A percentile compares a stretch with the other conserved stretches of the same genome.
These are phyloP conservation scores for Stylosanthes scabra DNA, from an alignment of 331 rosid species.

Conservation along the genomic window DNA sequence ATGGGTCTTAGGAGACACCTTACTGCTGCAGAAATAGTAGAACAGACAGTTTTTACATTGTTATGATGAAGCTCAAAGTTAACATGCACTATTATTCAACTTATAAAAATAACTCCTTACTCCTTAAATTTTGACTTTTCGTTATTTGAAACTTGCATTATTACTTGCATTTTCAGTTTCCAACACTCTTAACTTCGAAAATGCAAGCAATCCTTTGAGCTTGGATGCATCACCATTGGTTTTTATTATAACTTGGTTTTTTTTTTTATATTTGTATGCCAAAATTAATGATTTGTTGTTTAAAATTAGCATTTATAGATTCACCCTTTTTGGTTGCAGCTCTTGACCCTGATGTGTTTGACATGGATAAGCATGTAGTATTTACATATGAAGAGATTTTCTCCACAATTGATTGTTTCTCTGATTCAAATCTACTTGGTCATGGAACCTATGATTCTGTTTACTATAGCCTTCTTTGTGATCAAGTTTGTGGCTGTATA, in stretches of 20 bases:
- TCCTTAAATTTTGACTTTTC: background rate
- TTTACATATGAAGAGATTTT: conserved; percentile 81
- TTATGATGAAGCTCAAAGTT: conserved; percentile 4
- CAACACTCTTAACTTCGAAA: background rate
- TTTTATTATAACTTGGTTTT: conserved; percentile 6
- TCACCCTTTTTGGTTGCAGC: conserved; percentile 58
- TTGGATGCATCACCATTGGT: background rate
- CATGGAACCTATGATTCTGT: conserved; percentile 99
- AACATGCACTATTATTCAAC: background rate
- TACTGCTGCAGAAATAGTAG: conserved; percentile 92
- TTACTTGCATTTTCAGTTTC: conserved; percentile 1
- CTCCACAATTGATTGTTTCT: conserved; percentile 81
- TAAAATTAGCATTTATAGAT: conserved; percentile 24
- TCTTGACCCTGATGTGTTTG: conserved; percentile 68
- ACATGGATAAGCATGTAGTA: conserved; percentile 83
- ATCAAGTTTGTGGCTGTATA: conserved; percentile 68
- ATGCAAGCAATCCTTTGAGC: conserved; percentile 3
- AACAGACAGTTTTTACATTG: conserved; percentile 81
- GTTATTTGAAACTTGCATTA: background rate
- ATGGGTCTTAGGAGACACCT: conserved; percentile 93
- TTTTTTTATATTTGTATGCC: background rate
- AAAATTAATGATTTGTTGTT: conserved; percentile 24
- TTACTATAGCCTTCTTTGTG: conserved; percentile 74
- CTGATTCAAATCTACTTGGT: conserved; percentile 92
- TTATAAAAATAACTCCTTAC: background rate